These are phyloP conservation scores for Kodamaea fukazawae DNA, from an alignment of 805 yeast genomes.

Conservation along the genomic window DNA sequence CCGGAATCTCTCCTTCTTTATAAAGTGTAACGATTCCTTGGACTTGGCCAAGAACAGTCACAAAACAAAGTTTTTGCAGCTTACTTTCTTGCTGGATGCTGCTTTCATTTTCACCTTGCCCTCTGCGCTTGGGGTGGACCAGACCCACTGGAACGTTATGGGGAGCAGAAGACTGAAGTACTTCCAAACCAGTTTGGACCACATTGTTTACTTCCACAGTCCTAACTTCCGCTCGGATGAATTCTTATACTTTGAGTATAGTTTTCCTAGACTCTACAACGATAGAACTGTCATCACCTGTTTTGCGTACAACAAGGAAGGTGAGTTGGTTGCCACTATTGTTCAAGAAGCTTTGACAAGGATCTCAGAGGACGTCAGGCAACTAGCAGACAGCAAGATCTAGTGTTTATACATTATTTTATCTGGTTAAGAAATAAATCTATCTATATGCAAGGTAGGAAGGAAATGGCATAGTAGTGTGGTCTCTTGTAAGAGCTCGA, in stretches of 20 bases:
- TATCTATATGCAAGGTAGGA: too few species aligned
- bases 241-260: conserved; percentile 34
- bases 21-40: conserved; percentile 26
- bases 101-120: conserved; percentile 26
- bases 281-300: conserved; percentile 31
- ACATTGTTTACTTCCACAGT: conserved; percentile 34
- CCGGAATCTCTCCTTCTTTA: conserved; percentile 28
- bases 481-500: too few species aligned
- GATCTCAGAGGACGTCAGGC: conserved; percentile 7
- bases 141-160: not conserved
- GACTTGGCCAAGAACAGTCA: conserved; percentile 21
- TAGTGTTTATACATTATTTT: too few species aligned
- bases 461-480: too few species aligned
- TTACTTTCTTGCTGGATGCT: conserved; percentile 29
- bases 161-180: conserved; percentile 14
- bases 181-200: conserved; percentile 39
- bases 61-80: conserved; percentile 16
- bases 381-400: conserved; percentile 3
- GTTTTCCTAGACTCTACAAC: conserved; percentile 28
- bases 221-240: conserved; percentile 32
- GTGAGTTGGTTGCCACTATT: conserved; percentile 27
- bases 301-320: conserved; percentile 25
- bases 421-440: too few species aligned
- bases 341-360: conserved; percentile 32
- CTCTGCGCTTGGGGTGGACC: conserved; percentile 22